A percentile compares a stretch with the other conserved stretches of the same genome.
These are phyloP conservation scores for Rhizophora mangle DNA, from an alignment of 345 rosid genomes.

Conservation along the genomic window DNA sequence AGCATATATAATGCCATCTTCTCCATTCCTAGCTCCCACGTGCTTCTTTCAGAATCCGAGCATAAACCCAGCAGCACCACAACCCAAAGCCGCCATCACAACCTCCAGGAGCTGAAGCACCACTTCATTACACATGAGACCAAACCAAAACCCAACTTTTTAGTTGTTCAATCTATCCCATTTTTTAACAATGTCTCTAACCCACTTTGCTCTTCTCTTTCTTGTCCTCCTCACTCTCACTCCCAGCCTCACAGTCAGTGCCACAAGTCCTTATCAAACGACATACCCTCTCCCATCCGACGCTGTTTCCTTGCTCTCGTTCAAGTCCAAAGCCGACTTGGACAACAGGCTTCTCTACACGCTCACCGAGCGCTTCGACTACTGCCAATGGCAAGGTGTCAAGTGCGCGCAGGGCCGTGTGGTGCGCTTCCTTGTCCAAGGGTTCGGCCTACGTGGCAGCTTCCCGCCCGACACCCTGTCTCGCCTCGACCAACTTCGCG, in stretches of 20 bases:
- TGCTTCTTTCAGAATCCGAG: slow-evolving; percentile 12
- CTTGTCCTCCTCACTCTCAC: slow-evolving; percentile 16
- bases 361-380: slow-evolving; percentile 83
- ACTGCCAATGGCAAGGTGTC: slow-evolving; percentile 94
- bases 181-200: not conserved
- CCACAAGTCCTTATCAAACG: slow-evolving; percentile 16
- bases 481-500: slow-evolving; percentile 94
- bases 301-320: slow-evolving; percentile 70
- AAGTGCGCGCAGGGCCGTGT: slow-evolving; percentile 81
- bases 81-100: not conserved
- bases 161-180: too few species aligned
- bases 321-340: slow-evolving; percentile 81
- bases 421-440: slow-evolving; percentile 59
- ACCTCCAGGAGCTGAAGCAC: not conserved
- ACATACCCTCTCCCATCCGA: slow-evolving; percentile 51
- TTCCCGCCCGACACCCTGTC: slow-evolving; percentile 59
- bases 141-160: slow-evolving; percentile 5
- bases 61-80: slow-evolving; percentile 24
- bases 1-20: not conserved
- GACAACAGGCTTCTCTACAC: slow-evolving; percentile 67
- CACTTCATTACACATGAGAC: not conserved
- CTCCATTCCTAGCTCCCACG: slow-evolving; percentile 30
- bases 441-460: slow-evolving; percentile 59
- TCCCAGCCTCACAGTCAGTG: slow-evolving; percentile 20
- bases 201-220: slow-evolving; percentile 12